Evolutionary conservation across 371 early-diverging fungal species (phyloP).

Genomic region (Mortierella sp.): DNA sequence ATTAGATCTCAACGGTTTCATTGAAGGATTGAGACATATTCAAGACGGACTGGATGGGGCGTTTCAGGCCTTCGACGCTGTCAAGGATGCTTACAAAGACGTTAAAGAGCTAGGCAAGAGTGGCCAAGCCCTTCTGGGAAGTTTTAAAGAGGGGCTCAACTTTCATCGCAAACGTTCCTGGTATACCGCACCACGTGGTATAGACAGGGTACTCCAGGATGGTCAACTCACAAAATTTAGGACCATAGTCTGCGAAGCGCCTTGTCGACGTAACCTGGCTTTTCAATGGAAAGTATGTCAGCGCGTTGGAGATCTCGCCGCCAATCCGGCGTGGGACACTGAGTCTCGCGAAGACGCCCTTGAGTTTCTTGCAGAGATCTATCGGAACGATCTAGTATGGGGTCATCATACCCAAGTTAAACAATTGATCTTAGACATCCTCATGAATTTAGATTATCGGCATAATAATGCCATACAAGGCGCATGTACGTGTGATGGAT

Average conservation of each 20-base stretch:
- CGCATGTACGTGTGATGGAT: neutral
- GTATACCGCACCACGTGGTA: slow-evolving; percentile 13
- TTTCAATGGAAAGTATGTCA: slow-evolving; percentile 28
- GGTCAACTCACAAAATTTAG: slow-evolving; percentile 21
- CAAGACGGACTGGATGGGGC: neutral
- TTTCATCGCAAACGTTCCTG: slow-evolving; percentile 6
- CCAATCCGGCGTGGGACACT: slow-evolving; percentile 8
- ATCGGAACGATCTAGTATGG: slow-evolving; percentile 17
- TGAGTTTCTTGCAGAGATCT: slow-evolving; percentile 15
- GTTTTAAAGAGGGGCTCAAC: slow-evolving; percentile 6
- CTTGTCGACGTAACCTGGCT: slow-evolving; percentile 13
- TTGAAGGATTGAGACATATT: slow-evolving; percentile 8
- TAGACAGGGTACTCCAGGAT: slow-evolving; percentile 8
- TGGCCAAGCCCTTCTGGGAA: slow-evolving; percentile 4
- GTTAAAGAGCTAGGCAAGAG: slow-evolving; percentile 5
- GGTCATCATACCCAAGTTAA: slow-evolving; percentile 13
- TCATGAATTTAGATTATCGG: slow-evolving; percentile 1
- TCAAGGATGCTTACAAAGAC: neutral
- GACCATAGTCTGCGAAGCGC: slow-evolving; percentile 8
- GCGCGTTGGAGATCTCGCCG: slow-evolving; percentile 13
- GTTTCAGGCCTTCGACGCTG: no score
- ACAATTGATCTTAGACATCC: slow-evolving; percentile 14
- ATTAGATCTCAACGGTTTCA: slow-evolving; percentile 11
- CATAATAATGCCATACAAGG: neutral
- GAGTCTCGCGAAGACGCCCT: slow-evolving; percentile 16